Base-by-base conservation (phyloP, 805 yeast species). In the Kuraishia cidri region DNA sequence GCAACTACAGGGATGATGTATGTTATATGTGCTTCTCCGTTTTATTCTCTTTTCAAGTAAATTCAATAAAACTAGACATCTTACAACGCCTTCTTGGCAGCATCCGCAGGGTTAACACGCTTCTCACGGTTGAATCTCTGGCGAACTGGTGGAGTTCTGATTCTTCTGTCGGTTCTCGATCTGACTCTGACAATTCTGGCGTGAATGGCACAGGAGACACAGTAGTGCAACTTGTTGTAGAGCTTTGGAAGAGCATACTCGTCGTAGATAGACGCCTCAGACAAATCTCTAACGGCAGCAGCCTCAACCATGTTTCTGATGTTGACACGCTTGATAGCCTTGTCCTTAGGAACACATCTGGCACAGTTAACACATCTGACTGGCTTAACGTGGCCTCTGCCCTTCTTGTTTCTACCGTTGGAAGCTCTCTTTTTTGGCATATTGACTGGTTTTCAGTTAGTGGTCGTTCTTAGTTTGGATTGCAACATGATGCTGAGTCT, bases 391-490 rank as follows among this genome's bases (percentile, higher is more conserved):
- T 92, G 97, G 68, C 99, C 99, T 86, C 99, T 92, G 69, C 97
- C 97, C 78, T 87, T 88, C 94, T 92, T 92, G 94, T 92, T 92
- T 80, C 99, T 90, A 81, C 99, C 99, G 97, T 88, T 87, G 92
- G 97, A 87, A 72, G 97, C 87, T 88, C 99, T 90, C 97, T 92
- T 92, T 86, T 92, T 92, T 73, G 98, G 97, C 99, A 92, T 92
- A 50, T 69, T 79, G 69, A 48, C 44, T 48, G 24, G 17, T 16
- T 8, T n/a, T n/a, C 5, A 14, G 27, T 25, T 25, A 27, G 30
- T 16, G 24, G 23, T 9, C 14, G 31, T 19, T 29, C 9, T 6
- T 24, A 13, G 15, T 7, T n/a, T 8, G 27, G 15, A 6, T 9
- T 8, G 13, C 27, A n/a, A n/a, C 7, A 24, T 13, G 27, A 24